phyloP scores from a whole-genome alignment of 2,329 filamentous ascomycete genomes.

The Aspergillus intermedius region DNA sequence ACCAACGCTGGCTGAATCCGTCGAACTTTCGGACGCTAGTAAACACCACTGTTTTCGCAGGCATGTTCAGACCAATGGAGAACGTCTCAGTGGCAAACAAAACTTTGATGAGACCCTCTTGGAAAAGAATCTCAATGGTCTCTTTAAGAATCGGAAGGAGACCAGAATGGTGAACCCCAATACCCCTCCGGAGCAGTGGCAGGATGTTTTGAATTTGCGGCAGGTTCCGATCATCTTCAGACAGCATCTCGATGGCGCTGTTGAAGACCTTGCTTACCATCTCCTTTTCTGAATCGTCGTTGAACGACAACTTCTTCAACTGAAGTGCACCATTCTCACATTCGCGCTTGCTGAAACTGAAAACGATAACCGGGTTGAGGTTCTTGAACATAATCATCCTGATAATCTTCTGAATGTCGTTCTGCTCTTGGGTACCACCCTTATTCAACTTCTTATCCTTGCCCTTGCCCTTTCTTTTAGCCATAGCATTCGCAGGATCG shows the following conservation, averaged over 20 bases:
- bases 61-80: conserved; percentile 98
- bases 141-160: conserved; percentile 94
- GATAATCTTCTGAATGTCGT: conserved; percentile 95
- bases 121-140: conserved; percentile 97
- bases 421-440: conserved; percentile 63
- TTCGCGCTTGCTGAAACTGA: conserved; percentile 98
- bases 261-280: conserved; percentile 93
- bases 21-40: conserved; percentile 95
- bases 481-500: conserved; percentile 70
- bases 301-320: conserved; percentile 84
- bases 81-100: conserved; percentile 98
- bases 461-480: conserved; percentile 76
- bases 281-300: conserved; percentile 88
- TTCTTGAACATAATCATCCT: conserved; percentile 98
- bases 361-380: conserved; percentile 97
- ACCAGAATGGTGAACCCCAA: conserved; percentile 95
- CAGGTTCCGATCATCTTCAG: conserved; percentile 80
- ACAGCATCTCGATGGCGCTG: conserved; percentile 86
- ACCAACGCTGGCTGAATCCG: conserved; percentile 68
- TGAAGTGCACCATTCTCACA: conserved; percentile 85
- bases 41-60: conserved; percentile 98
- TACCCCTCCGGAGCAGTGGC: conserved; percentile 80
- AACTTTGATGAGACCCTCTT: conserved; percentile 96
- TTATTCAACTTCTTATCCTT: conserved; percentile 91
- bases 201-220: conserved; percentile 88